Evolutionary conservation across 305 asterid genomes (phyloP).

Genomic region (Fraxinus sp.): DNA sequence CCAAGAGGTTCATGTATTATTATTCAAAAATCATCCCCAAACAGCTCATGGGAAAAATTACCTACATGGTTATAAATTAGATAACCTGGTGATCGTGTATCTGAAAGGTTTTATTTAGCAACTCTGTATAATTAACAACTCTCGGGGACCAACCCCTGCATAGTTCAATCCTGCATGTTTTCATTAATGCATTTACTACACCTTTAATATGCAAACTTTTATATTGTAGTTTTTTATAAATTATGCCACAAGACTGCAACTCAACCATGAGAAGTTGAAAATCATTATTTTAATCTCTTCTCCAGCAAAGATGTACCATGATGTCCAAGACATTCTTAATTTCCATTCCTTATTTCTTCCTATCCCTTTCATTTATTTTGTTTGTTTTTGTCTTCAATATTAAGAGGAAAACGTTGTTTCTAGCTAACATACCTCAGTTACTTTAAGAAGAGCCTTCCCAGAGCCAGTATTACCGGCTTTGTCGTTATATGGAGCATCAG

Average conservation of each 20-base stretch:
- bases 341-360: neutral
- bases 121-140: neutral
- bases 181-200: neutral
- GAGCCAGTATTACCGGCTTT: constrained; percentile 56
- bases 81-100: neutral
- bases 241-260: neutral
- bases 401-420: neutral
- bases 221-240: neutral
- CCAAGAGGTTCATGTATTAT: neutral
- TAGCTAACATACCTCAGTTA: constrained; percentile 70
- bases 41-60: constrained; percentile 3
- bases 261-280: neutral
- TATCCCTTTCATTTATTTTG: neutral
- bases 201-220: neutral
- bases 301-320: constrained; percentile 12
- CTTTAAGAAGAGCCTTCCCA: constrained; percentile 81
- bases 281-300: constrained; percentile 9
- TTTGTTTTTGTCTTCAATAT: neutral
- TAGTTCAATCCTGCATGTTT: neutral
- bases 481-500: constrained; percentile 63
- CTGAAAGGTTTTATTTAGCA: neutral
- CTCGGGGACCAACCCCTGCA: neutral
- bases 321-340: neutral
- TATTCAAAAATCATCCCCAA: neutral
- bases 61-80: neutral